A percentile compares a stretch with the other conserved stretches of the same genome.
Conservation (phyloP, 2,329 filamentous ascomycete species). For the Curvularia verruculosa region DNA sequence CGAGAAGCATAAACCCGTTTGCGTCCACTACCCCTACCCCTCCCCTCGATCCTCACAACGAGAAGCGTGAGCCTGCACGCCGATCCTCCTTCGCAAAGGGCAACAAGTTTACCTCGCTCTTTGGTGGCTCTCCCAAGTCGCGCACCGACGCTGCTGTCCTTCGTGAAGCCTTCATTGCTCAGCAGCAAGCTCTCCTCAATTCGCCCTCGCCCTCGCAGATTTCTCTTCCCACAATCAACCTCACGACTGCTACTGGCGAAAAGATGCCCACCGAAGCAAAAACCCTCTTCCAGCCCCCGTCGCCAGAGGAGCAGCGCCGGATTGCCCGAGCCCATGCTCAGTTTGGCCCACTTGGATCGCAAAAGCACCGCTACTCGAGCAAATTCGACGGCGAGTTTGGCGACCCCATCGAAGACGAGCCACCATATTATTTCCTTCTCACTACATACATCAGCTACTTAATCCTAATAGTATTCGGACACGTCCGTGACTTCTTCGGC, state of each 20-base stretch:
- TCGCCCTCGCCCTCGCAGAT: conserved; percentile 68
- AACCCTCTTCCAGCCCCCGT: conserved; percentile 86
- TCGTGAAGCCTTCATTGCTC: conserved; percentile 68
- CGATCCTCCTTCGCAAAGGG: conserved; percentile 64
- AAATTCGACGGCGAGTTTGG: conserved; percentile 82
- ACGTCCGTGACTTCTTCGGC: conserved; percentile 96
- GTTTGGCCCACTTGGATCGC: conserved; percentile 83
- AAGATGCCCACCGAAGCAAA: conserved; percentile 75
- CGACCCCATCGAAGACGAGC: conserved; percentile 89
- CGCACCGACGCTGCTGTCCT: conserved; percentile 68
- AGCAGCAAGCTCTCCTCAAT: conserved; percentile 66
- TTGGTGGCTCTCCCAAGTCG: conserved; percentile 77
- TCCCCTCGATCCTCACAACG: conserved; percentile 58
- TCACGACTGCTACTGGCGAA: conserved; percentile 83
- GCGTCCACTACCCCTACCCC: conserved; percentile 59
- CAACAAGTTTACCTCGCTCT: conserved; percentile 77
- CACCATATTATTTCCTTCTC: conserved; percentile 93
- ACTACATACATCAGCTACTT: conserved; percentile 99
- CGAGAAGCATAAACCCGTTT: conserved; percentile 66
- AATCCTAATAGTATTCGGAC: conserved; percentile 91
- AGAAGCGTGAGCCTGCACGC: conserved; percentile 60
- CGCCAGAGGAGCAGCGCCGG: conserved; percentile 78
- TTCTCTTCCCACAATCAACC: conserved; percentile 86
- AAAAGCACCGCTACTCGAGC: conserved; percentile 86
- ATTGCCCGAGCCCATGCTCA: conserved; percentile 83